Conservation (phyloP, 768 basidiomycete species). For the Tylopilus plumbeoviolaceoides region DNA sequence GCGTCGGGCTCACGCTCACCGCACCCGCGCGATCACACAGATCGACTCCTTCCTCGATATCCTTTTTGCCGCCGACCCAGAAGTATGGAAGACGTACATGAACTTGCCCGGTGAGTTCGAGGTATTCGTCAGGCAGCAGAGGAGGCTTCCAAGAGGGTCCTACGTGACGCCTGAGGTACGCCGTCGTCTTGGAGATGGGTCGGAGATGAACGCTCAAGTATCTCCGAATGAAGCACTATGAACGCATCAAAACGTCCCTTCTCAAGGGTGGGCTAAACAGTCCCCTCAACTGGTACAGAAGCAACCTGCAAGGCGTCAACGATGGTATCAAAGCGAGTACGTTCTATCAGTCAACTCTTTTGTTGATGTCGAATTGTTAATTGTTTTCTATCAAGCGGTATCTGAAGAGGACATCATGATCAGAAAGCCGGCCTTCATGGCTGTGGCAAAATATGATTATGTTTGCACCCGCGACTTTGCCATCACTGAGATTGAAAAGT, state of each 20-base stretch:
- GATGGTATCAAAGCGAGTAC: conserved; percentile 27
- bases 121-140: conserved; percentile 23
- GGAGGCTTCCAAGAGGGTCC: conserved; percentile 19
- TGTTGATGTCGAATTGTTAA: neutral
- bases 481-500: conserved; percentile 22
- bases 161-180: conserved; percentile 35
- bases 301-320: conserved; percentile 26
- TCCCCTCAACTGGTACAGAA: conserved; percentile 38
- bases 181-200: neutral
- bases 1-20: neutral
- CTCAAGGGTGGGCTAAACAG: conserved; percentile 30
- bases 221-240: conserved; percentile 21
- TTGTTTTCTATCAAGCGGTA: conserved; percentile 12
- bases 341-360: neutral
- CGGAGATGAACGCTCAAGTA: neutral
- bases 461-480: conserved; percentile 28
- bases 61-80: conserved; percentile 32
- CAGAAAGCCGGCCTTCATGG: conserved; percentile 37
- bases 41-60: conserved; percentile 38
- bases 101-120: conserved; percentile 34
- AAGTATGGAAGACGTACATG: conserved; percentile 34
- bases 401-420: conserved; percentile 26
- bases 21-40: conserved; percentile 13
- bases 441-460: conserved; percentile 32
- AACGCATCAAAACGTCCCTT: conserved; percentile 27